These are phyloP conservation scores for Viscum album DNA, from an alignment of 177 flowering plant genomes.

Conservation along the genomic window DNA sequence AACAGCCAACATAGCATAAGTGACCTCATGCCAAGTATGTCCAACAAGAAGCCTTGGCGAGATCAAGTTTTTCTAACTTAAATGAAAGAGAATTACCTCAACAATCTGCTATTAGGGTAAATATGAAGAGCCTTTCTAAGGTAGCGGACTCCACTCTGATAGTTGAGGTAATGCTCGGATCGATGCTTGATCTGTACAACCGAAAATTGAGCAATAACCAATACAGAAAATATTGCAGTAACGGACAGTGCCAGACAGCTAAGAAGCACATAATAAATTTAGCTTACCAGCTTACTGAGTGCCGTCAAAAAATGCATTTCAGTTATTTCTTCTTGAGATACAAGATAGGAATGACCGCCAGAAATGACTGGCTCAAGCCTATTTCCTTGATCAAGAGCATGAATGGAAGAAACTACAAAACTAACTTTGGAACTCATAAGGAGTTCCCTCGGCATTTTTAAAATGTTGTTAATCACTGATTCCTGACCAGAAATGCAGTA, in stretches of 20 bases:
- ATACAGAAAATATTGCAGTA: background rate
- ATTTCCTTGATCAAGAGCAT: constrained; percentile 49
- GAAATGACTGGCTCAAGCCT: constrained; percentile 46
- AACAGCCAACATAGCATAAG: too few species aligned
- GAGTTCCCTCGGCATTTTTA: constrained; percentile 55
- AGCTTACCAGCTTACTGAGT: constrained; percentile 53
- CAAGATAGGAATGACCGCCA: constrained; percentile 29
- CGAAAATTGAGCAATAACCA: constrained; percentile 4
- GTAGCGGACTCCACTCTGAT: constrained; percentile 45
- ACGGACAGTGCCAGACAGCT: background rate
- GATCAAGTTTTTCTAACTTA: background rate
- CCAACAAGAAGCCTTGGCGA: too few species aligned
- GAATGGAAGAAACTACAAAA: constrained; percentile 53
- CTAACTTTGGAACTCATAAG: constrained; percentile 55
- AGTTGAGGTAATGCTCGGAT: constrained; percentile 30
- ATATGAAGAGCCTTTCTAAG: constrained; percentile 68
- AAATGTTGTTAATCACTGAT: constrained; percentile 43
- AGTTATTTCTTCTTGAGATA: constrained; percentile 42
- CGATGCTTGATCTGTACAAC: constrained; percentile 48
- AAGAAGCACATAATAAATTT: constrained; percentile 4
- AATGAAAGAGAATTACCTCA: constrained; percentile 39
- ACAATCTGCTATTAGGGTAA: constrained; percentile 49
- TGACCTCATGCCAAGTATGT: too few species aligned
- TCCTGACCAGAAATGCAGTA: constrained; percentile 55
- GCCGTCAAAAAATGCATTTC: constrained; percentile 63